Base-by-base conservation (phyloP, 768 basidiomycete genomes). In the Podaxis sp. region DNA sequence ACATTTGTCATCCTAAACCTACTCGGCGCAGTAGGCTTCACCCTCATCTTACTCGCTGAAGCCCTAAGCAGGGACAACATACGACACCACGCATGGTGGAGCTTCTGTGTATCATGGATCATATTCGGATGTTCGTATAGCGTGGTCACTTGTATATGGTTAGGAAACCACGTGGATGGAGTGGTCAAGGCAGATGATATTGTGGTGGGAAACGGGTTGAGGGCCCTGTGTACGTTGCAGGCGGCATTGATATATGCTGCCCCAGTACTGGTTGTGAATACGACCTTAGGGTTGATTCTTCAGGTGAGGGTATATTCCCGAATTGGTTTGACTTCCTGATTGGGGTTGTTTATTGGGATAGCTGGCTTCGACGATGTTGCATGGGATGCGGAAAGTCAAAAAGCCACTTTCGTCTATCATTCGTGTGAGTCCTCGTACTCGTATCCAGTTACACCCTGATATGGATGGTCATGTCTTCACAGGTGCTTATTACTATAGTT, bases 281-380 rank as follows among this genome's bases (percentile, higher is more conserved):
- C 58, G 36, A 60, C 58, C 30, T 41, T 60, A 22, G 51, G 36
- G 24, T 60, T 60, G 58, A 52, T 60, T 41, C 40, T 60, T 17
- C 58, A 60, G 38, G 58, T 60, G 4, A 17, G 46, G 17, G 38
- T 6, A 15, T 46, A n/a, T 46, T 15, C 17, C 17, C 12, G 44
- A n/a, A 15, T 6, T 38, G 44, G 44, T 4, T 46, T 46, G 4
- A 7, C 7, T 46, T 15, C n/a, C n/a, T 46, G 44, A 46, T n/a
- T 6, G 13, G 38, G 13, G 10, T 46, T n/a, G 17, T 13, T 13
- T 2, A n/a, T n/a, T n/a, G n/a, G n/a, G 17, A n/a, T 48, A 60
- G 58, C 41, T 60, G 37, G 24, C 48, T 13, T 52, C 50, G 24
- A 20, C 41, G 8, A 60, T 60, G 38, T 30, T 60, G 22, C 33